These are phyloP conservation scores for Nemania sp. DNA, from an alignment of 2,329 filamentous ascomycete genomes.

Conservation along the genomic window DNA sequence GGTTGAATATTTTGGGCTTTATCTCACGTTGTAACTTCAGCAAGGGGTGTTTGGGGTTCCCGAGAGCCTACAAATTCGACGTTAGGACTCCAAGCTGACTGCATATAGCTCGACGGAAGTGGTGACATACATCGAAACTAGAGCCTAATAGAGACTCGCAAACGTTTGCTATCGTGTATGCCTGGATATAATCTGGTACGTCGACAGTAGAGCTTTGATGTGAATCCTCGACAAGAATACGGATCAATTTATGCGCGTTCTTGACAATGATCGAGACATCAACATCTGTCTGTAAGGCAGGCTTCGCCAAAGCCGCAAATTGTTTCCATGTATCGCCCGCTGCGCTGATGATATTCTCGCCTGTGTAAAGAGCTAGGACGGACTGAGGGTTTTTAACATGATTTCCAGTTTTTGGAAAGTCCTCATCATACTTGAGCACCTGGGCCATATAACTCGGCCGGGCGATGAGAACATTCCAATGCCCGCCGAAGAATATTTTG, in stretches of 20 bases:
- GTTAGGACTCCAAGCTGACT: not conserved
- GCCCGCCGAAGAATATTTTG: conserved; percentile 53
- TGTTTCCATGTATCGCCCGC: conserved; percentile 44
- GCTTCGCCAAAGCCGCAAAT: conserved; percentile 44
- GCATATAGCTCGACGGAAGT: not conserved
- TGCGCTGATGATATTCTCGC: conserved; percentile 48
- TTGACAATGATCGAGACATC: conserved; percentile 31
- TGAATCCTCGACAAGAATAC: conserved; percentile 34
- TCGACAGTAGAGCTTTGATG: not conserved
- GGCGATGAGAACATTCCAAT: conserved; percentile 54
- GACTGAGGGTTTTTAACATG: conserved; percentile 47
- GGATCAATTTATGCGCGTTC: conserved; percentile 35
- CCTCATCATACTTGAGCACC: conserved; percentile 42
- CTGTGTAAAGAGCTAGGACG: conserved; percentile 45
- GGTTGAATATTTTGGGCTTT: conserved; percentile 43
- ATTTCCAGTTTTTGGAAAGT: conserved; percentile 47
- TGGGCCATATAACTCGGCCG: conserved; percentile 50
- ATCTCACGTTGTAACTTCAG: conserved; percentile 34
- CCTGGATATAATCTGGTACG: conserved; percentile 35
- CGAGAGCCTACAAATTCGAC: conserved; percentile 30
- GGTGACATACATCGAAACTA: conserved; percentile 6
- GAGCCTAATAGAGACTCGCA: conserved; percentile 17
- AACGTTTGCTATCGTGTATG: conserved; percentile 16
- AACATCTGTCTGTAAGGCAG: conserved; percentile 40
- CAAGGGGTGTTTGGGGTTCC: conserved; percentile 30